Percentiles rank a stretch among this genome's conserved stretches.
These are phyloP conservation scores for Eucalyptus brandiana DNA, from an alignment of 345 rosid genomes.

Conservation along the genomic window DNA sequence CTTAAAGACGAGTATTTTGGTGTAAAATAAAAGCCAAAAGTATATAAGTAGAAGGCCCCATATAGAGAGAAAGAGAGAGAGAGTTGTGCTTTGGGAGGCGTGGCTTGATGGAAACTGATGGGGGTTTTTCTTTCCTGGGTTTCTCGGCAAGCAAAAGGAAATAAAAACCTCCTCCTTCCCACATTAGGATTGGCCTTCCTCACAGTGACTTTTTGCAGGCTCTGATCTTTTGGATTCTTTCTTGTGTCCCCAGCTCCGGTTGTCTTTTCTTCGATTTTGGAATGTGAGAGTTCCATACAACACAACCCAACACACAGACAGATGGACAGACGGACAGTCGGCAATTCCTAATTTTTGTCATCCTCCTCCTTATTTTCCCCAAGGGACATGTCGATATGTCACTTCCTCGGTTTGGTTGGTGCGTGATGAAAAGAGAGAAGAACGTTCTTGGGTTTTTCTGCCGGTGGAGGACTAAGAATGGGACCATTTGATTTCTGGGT, in stretches of 20 bases:
- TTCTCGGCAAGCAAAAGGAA: neutral
- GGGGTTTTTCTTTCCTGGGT: slow-evolving; percentile 7
- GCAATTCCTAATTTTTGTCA: neutral
- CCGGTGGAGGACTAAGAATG: neutral
- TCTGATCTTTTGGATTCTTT: slow-evolving; percentile 50
- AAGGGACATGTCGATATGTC: neutral
- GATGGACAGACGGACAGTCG: neutral
- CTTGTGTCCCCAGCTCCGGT: slow-evolving; percentile 7
- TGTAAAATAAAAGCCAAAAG: slow-evolving; percentile 1
- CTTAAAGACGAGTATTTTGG: neutral
- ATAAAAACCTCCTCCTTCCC: slow-evolving; percentile 18
- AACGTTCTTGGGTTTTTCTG: neutral
- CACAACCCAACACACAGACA: neutral
- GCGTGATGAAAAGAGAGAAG: neutral
- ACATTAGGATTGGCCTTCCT: slow-evolving; percentile 8
- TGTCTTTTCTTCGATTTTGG: neutral
- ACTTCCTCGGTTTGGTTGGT: neutral
- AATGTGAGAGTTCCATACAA: slow-evolving; percentile 16
- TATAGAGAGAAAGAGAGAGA: neutral
- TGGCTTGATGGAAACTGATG: slow-evolving; percentile 44
- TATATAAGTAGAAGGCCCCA: neutral
- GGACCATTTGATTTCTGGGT: neutral
- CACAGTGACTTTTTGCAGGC: slow-evolving; percentile 24
- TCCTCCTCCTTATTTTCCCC: neutral
- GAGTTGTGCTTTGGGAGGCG: slow-evolving; percentile 32